Conservation (phyloP, 305 asterid species). For the Fraxinus sp. region DNA sequence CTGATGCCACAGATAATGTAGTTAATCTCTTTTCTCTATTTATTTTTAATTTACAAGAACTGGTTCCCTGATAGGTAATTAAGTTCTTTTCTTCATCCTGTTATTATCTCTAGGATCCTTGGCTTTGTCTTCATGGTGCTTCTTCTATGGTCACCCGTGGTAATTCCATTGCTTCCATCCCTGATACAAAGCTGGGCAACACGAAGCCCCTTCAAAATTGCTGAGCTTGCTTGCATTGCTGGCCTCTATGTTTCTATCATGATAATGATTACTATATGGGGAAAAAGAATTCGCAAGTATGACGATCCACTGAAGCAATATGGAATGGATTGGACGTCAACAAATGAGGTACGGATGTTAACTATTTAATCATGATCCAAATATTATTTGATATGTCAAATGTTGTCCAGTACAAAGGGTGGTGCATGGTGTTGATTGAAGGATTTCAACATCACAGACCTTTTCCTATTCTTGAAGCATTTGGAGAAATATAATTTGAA, state of each 20-base stretch:
- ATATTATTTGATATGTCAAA: background rate
- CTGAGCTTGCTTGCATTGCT: constrained; percentile 71
- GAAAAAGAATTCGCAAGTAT: constrained; percentile 79
- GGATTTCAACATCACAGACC: background rate
- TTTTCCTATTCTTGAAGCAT: constrained; percentile 14
- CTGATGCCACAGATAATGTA: background rate
- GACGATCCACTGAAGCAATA: constrained; percentile 76
- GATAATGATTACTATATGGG: constrained; percentile 81
- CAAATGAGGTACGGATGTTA: constrained; percentile 51
- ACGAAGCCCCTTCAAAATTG: constrained; percentile 51
- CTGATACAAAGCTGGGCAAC: constrained; percentile 80
- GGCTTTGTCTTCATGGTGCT: constrained; percentile 84
- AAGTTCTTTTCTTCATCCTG: constrained; percentile 3
- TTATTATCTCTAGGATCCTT: constrained; percentile 53
- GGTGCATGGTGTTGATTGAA: background rate
- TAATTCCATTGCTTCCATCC: constrained; percentile 83
- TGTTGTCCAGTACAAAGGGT: background rate
- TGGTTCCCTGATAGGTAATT: constrained; percentile 15
- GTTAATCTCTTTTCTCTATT: constrained; percentile 13
- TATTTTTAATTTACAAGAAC: constrained; percentile 8
- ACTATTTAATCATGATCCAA: constrained; percentile 19
- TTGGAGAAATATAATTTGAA: constrained; percentile 16
- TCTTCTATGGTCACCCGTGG: constrained; percentile 90
- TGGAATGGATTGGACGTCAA: constrained; percentile 75
- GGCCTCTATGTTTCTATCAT: constrained; percentile 71